Base-by-base conservation (phyloP, 768 basidiomycete genomes). In the Pulveroboletus sp. region DNA sequence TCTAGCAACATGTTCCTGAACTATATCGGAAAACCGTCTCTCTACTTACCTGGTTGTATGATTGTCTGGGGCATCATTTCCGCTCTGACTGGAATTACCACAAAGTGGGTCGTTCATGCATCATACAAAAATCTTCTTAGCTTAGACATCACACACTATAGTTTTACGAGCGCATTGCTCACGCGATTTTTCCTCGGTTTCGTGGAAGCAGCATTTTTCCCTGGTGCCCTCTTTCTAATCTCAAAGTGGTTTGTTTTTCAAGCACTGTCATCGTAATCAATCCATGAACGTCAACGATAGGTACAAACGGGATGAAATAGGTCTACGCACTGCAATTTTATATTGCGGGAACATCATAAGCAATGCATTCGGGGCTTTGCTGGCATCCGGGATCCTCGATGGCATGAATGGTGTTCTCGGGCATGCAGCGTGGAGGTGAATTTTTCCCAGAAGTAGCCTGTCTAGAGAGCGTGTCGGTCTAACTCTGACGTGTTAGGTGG, bases 1-100 rank as follows among this genome's bases (percentile, higher is more conserved):
- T 49, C n/a, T 51, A 88, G 86, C 9, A 87, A 86, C 60, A 83
- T 86, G 77, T 78, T 85, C 55, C 67, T 86, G 40, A 82, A 83
- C 56, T 74, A 78, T 59, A 78, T 83, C 17, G 85, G 82, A 39
- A 69, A 76, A 59, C 87, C 86, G 3, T 86, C 84, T 0, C 64
- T 82, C 50, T 83, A 86, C 64, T 71, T 86, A 4, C 82, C 86
- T 0, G 57, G 50, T 39, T 83, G 80, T 57, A 86, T 88, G 85
- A 71, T 80, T 8, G 57, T 86, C 27, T 89, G 86, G 86, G 89
- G 86, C 3, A 68, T 69, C 28, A 75, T 82, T 15, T 83, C 81
- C 12, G 64, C 72, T 36, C 56, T 79, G 49, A 83, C 78, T 28
- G 66, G 64, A 1, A 43, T 70, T 17, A 62, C 63, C 15, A 69